Percentiles rank a stretch among this genome's conserved stretches.
phyloP scores from a whole-genome alignment of 2,329 filamentous ascomycete species.

The Coniochaeta sp. region DNA sequence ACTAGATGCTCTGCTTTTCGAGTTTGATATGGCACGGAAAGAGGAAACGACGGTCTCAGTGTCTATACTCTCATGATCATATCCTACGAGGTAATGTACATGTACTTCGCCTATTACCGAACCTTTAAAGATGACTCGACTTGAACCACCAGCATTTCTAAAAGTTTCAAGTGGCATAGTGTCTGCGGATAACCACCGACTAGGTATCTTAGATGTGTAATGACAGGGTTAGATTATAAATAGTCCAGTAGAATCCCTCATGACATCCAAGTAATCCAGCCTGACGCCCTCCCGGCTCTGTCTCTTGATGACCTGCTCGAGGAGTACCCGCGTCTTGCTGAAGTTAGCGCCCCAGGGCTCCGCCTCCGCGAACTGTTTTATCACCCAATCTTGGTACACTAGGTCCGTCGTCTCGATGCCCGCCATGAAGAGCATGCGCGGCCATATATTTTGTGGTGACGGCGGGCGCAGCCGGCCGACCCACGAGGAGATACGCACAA shows the following conservation, averaged over 20 bases:
- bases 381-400: slow-evolving; percentile 10
- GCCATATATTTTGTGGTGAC: slow-evolving; percentile 7
- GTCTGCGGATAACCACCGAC: too few relatives aligned
- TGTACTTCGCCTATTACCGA: too few relatives aligned
- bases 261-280: slow-evolving; percentile 12
- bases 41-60: too few relatives aligned
- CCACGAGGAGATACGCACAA: slow-evolving; percentile 11
- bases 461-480: slow-evolving; percentile 6
- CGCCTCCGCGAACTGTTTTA: slow-evolving; percentile 9
- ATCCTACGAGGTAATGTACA: too few relatives aligned
- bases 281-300: slow-evolving; percentile 9
- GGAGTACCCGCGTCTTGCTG: slow-evolving; percentile 10
- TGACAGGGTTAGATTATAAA: too few relatives aligned
- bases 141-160: too few relatives aligned
- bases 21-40: too few relatives aligned
- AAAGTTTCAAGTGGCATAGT: too few relatives aligned
- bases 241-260: neutral
- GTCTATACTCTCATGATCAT: too few relatives aligned
- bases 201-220: too few relatives aligned
- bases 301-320: slow-evolving; percentile 11
- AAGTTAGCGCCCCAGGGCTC: slow-evolving; percentile 14
- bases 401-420: slow-evolving; percentile 13
- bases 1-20: too few relatives aligned
- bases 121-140: too few relatives aligned
- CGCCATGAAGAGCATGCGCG: slow-evolving; percentile 9